Base-by-base conservation (phyloP, 306 rosid genomes). In the Cyamopsis tetragonoloba region DNA sequence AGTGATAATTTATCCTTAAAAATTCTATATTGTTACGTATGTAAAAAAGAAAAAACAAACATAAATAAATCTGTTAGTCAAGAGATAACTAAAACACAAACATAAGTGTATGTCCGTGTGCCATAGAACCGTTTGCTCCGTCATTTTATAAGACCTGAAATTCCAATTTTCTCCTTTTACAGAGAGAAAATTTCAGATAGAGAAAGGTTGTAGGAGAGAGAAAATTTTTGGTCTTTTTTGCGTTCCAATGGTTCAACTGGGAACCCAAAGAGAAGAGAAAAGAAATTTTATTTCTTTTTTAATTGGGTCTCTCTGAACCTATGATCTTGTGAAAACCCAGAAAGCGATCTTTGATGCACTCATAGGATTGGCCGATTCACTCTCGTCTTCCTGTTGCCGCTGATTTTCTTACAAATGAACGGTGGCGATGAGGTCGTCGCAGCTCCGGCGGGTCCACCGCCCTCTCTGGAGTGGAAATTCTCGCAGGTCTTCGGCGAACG, bases 401-500 rank as follows among this genome's bases (percentile, higher is more conserved):
- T 75, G 58, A 82, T 85, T 70, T 82, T 35, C 53, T 49, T 55
- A n/a, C 74, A 82, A 82, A 95, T 95, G 99, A 88, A 91, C 80
- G 97, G 88, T 73, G 87, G 84, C 79, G 95, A 88, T 83, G 96
- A 83, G 79, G 96, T 84, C 81, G 82, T 86, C 77, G 81, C 83
- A 81, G 91, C 95, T 86, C 88, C 92, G 83, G 88, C 72, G 70
- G 91, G 84, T 43, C 87, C 89, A 28, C 82, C 90, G 6, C 78
- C 59, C 72, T 82, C 86, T 60, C 82, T 95, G 66, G 99, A 95
- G 61, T 95, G 99, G 99, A 95, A 91, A 85, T 95, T 95, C 85
- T 91, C 99, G 6, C 99, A 95, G 89, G 99, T 95, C 1, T 95
- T 95, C 68, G 99, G 99, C 20, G 99, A 95, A 72, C 95, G 99